phyloP scores from a whole-genome alignment of 768 basidiomycete species.

The Amanita fuliginea region DNA sequence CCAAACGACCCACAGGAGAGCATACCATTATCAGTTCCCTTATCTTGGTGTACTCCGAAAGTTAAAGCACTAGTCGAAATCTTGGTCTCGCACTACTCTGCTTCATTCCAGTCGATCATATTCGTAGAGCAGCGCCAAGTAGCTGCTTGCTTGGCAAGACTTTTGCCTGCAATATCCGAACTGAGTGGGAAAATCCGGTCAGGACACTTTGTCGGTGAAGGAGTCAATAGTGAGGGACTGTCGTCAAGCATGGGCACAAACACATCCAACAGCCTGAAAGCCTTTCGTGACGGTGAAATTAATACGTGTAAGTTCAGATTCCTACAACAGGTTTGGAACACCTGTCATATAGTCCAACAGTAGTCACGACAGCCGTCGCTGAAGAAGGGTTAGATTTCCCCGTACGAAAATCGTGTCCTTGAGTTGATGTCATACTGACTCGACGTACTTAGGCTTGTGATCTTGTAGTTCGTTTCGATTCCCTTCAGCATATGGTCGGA shows the following conservation, averaged over 20 bases:
- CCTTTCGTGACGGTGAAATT: constrained; percentile 53
- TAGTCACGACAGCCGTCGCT: constrained; percentile 79
- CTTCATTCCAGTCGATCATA: constrained; percentile 68
- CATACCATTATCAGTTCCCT: constrained; percentile 30
- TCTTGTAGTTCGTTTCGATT: constrained; percentile 78
- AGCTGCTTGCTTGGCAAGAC: constrained; percentile 54
- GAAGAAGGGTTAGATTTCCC: constrained; percentile 92
- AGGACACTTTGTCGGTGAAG: constrained; percentile 64
- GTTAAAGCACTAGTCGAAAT: constrained; percentile 50
- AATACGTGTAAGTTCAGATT: constrained; percentile 48
- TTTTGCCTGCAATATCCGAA: constrained; percentile 51
- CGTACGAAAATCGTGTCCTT: constrained; percentile 23
- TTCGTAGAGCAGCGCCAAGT: constrained; percentile 84
- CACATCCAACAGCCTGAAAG: constrained; percentile 48
- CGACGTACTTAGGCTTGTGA: constrained; percentile 44
- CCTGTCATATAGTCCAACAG: constrained; percentile 19
- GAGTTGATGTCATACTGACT: constrained; percentile 3
- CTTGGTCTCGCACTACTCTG: constrained; percentile 41
- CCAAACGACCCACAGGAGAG: constrained; percentile 20
- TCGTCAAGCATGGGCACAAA: constrained; percentile 27
- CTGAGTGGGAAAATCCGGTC: constrained; percentile 47
- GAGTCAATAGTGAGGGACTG: constrained; percentile 31
- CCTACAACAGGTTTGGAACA: not conserved
- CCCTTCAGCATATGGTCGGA: constrained; percentile 71
- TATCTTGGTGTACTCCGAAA: constrained; percentile 71